Evolutionary conservation across 495 filamentous ascomycete species (phyloP).

Genomic region (Talaromyces thailandensis): DNA sequence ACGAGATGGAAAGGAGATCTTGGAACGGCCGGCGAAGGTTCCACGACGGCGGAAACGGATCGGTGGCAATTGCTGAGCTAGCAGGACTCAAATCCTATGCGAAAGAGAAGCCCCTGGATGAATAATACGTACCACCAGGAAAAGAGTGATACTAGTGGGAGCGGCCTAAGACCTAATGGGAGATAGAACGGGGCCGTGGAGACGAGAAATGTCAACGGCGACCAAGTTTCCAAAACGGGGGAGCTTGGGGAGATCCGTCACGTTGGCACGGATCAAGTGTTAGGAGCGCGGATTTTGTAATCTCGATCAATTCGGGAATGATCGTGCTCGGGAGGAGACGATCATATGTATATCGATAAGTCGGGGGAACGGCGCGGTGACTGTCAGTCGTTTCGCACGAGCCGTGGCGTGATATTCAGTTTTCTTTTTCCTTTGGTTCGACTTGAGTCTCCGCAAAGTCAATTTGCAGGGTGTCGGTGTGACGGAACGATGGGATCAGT

Average conservation of each 20-base stretch:
- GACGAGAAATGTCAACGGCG: conserved; percentile 25
- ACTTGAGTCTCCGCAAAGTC: background rate
- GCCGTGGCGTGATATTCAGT: background rate
- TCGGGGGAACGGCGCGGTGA: background rate
- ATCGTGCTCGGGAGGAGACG: background rate
- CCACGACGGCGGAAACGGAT: conserved; percentile 31
- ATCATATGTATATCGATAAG: background rate
- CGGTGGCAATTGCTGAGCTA: conserved; percentile 21
- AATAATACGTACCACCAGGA: conserved; percentile 1
- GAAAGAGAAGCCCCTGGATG: conserved; percentile 33
- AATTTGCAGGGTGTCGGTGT: background rate
- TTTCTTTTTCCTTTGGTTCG: background rate
- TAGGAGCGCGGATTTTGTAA: conserved; percentile 1
- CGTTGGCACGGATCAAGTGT: conserved; percentile 6
- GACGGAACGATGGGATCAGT: background rate
- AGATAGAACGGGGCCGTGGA: conserved; percentile 31
- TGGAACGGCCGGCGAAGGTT: conserved; percentile 25
- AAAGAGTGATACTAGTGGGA: background rate
- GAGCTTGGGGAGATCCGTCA: conserved; percentile 3
- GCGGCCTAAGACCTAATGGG: conserved; percentile 17
- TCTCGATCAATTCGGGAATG: background rate
- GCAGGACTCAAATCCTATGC: conserved; percentile 25
- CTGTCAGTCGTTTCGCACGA: background rate
- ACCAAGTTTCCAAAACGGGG: conserved; percentile 12
- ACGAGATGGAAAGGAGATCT: conserved; percentile 20